Conservation (phyloP, 495 filamentous ascomycete species). For the Penicillium pancosmium region DNA sequence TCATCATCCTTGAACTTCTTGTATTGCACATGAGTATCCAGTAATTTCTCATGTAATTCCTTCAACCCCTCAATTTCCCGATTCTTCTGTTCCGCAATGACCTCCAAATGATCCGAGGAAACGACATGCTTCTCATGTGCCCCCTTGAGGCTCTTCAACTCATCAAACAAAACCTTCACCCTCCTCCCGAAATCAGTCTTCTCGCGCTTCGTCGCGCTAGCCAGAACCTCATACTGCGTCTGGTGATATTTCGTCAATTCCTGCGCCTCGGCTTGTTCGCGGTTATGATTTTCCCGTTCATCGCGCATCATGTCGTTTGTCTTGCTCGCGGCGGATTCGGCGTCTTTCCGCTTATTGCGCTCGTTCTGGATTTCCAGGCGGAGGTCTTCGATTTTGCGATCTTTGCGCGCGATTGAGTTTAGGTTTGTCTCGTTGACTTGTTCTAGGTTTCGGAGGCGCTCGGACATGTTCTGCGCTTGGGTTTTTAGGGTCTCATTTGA, state of each 20-base stretch:
- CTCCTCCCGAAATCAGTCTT: slow-evolving; percentile 47
- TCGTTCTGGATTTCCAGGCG: slow-evolving; percentile 69
- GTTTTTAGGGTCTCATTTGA: slow-evolving; percentile 72
- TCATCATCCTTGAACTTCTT: slow-evolving; percentile 64
- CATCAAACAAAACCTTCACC: slow-evolving; percentile 34
- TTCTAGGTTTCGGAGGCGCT: slow-evolving; percentile 63
- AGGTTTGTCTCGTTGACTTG: slow-evolving; percentile 74
- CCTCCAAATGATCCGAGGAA: slow-evolving; percentile 64
- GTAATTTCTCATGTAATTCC: slow-evolving; percentile 62
- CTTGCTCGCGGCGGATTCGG: slow-evolving; percentile 64
- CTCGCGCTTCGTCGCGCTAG: slow-evolving; percentile 60
- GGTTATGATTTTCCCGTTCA: slow-evolving; percentile 55
- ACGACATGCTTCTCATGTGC: slow-evolving; percentile 47
- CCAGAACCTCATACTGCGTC: slow-evolving; percentile 72
- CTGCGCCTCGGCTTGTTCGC: slow-evolving; percentile 63
- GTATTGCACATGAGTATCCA: slow-evolving; percentile 60
- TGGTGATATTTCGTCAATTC: slow-evolving; percentile 55
- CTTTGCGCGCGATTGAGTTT: slow-evolving; percentile 71
- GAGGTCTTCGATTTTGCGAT: slow-evolving; percentile 77
- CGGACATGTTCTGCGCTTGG: slow-evolving; percentile 67
- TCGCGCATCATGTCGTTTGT: slow-evolving; percentile 63
- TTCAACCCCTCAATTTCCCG: slow-evolving; percentile 61
- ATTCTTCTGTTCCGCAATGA: slow-evolving; percentile 70
- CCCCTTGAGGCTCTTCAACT: slow-evolving; percentile 38
- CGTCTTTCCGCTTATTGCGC: slow-evolving; percentile 60